These are phyloP conservation scores for Annona squamosa DNA, from an alignment of 164 flowering plant species.

Conservation along the genomic window DNA sequence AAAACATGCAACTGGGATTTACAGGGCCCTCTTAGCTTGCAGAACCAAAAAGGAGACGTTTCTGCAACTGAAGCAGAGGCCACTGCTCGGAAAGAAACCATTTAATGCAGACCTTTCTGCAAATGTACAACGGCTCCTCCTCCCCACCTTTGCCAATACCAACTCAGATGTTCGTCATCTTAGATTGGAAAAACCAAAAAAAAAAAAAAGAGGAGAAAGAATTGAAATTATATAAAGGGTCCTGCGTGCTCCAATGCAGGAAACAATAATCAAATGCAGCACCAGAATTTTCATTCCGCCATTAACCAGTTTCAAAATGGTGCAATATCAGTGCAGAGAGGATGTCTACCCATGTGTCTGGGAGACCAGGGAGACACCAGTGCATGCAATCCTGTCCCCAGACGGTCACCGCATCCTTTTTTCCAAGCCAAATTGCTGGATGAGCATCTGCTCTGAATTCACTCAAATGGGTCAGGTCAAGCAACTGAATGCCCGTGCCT, in stretches of 20 bases:
- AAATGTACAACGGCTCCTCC: not conserved
- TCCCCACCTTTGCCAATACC: not conserved
- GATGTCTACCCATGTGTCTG: constrained; percentile 94
- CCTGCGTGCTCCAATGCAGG: not conserved
- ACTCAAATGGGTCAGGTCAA: constrained; percentile 77
- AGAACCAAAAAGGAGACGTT: too few species aligned
- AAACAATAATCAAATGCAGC: not conserved
- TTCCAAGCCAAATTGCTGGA: constrained; percentile 93
- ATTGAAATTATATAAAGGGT: not conserved
- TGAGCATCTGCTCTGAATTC: constrained; percentile 98
- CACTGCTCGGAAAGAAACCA: not conserved
- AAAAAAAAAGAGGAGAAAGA: not conserved
- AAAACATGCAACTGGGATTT: too few species aligned
- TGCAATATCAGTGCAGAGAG: constrained; percentile 40
- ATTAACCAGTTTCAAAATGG: constrained; percentile 28
- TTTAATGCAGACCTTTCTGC: not conserved
- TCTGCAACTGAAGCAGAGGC: too few species aligned
- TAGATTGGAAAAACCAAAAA: too few species aligned
- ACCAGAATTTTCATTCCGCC: not conserved
- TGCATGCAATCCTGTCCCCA: constrained; percentile 99
- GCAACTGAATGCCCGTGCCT: constrained; percentile 48
- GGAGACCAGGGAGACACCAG: constrained; percentile 98
- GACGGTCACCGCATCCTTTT: constrained; percentile 74
- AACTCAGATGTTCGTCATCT: not conserved
- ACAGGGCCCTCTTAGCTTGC: too few species aligned